Base-by-base conservation (phyloP, 1,284 basidiomycete genomes). In the Marasmius sp. region DNA sequence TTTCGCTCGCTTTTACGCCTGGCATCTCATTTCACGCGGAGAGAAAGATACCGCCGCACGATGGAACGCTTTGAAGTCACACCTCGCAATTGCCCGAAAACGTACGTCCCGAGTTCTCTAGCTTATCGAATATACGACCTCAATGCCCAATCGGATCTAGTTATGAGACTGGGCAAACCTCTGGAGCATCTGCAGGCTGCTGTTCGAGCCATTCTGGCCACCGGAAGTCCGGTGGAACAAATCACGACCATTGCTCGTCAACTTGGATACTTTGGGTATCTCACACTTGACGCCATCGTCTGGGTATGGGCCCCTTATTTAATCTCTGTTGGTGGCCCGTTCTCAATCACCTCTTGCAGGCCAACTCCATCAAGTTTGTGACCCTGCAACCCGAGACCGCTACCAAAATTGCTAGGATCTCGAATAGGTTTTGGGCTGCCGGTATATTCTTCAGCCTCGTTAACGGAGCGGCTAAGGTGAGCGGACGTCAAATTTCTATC, bases 121-220 rank as follows among this genome's bases (percentile, higher is more conserved):
- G 27, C 45, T 47, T 47, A 54, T 56, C 20, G 47, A 39, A 57
- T 34, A 53, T 66, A 38, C 20, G 18, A 36, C 61, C 61, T 56
- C 51, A 59, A 14, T 48, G 16, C 47, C 43, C 37, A 14, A 14
- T 2, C 38, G 8, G 70, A 51, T 18, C 12, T 38, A 97, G 95
- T 98, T 57, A 84, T 98, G 84, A 87, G 97, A 20, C 81, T 98
- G 58, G 94, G 95, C 70, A 97, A 98, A 77, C 95, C 95, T 36
- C 70, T 97, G 65, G 97, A 99, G 74, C 95, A 98, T 78, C 82
- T 97, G 18, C 97, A 99, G 76, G 88, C 94, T 3, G 95, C 94
- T 22, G 79, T 98, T 60, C 92, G 90, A 65, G 89, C 92, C n/a
- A 80, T 87, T 16, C 79, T 89, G 38, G 74, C 83, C 5, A 71